phyloP scores from a whole-genome alignment of 139 green algal species.

The Axilococcus clingmanii region DNA sequence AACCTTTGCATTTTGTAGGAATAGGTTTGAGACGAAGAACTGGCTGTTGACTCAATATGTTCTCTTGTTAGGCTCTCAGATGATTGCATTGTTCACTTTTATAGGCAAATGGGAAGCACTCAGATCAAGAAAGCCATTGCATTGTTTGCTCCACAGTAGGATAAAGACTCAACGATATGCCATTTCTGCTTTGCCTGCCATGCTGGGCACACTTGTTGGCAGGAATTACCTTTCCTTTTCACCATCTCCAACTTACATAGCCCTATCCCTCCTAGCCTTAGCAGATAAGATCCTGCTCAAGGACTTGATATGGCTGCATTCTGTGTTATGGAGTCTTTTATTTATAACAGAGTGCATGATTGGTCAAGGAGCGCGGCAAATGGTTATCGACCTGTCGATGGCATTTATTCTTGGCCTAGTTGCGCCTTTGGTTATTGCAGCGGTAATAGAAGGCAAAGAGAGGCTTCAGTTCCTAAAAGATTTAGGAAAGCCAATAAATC shows the following conservation, averaged over 20 bases:
- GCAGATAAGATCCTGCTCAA: constrained; percentile 17
- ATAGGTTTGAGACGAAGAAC: too few relatives aligned
- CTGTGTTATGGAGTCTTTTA: constrained; percentile 15
- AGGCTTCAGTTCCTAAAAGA: constrained; percentile 9
- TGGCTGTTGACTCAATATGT: constrained; percentile 7
- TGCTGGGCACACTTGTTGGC: constrained; percentile 19
- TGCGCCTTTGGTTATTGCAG: constrained; percentile 10
- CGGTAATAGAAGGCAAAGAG: constrained; percentile 4
- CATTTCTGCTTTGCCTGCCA: constrained; percentile 15
- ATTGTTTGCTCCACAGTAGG: constrained; percentile 17
- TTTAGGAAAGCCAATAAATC: constrained; percentile 8
- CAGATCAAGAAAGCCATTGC: background rate
- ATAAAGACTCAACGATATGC: constrained; percentile 17
- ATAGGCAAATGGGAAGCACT: background rate
- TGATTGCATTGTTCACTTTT: constrained; percentile 10
- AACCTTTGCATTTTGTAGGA: too few relatives aligned
- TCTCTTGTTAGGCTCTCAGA: constrained; percentile 11
- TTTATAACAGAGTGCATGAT: constrained; percentile 3
- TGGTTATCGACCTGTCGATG: background rate
- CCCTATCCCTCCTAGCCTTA: constrained; percentile 6
- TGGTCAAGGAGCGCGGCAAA: background rate
- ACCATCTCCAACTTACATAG: constrained; percentile 7
- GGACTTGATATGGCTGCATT: constrained; percentile 14
- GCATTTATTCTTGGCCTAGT: constrained; percentile 7
- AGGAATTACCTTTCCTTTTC: constrained; percentile 8